Percentiles rank a stretch among this genome's conserved stretches.
phyloP scores from a whole-genome alignment of 2,329 filamentous ascomycete species.

The Fusarium aywerte region DNA sequence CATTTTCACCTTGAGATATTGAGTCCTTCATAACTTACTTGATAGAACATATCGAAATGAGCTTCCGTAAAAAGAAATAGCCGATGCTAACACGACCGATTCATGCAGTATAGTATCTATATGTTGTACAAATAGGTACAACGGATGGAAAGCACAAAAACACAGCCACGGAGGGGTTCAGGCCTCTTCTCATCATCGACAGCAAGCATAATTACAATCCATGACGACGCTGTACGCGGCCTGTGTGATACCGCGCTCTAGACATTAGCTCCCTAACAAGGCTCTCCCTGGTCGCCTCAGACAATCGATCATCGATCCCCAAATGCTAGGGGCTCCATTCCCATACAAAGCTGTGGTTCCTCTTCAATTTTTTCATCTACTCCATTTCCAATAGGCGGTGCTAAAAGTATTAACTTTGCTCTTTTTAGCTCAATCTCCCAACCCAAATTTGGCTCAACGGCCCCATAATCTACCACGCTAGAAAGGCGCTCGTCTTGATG shows the following conservation, averaged over 20 bases:
- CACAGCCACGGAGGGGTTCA: neutral
- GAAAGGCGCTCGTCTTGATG: slow-evolving; percentile 1
- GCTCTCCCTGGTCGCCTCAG: slow-evolving; percentile 21
- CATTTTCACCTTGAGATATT: slow-evolving; percentile 6
- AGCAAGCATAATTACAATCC: slow-evolving; percentile 22
- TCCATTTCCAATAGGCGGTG: slow-evolving; percentile 2
- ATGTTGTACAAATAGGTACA: neutral
- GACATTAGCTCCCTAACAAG: slow-evolving; percentile 15
- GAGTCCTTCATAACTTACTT: neutral
- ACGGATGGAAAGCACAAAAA: neutral
- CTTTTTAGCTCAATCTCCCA: slow-evolving; percentile 16
- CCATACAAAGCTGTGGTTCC: slow-evolving; percentile 3
- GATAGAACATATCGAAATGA: neutral
- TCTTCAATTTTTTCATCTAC: slow-evolving; percentile 7
- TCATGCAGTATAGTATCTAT: neutral
- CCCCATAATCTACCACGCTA: slow-evolving; percentile 17
- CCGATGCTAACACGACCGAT: neutral
- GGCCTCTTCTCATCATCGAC: neutral
- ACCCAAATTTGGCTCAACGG: slow-evolving; percentile 14
- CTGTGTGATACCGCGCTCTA: slow-evolving; percentile 16
- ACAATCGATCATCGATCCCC: slow-evolving; percentile 34
- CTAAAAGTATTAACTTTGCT: slow-evolving; percentile 12
- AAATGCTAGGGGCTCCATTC: neutral
- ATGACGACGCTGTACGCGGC: slow-evolving; percentile 40
- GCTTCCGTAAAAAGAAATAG: neutral